phyloP scores from a whole-genome alignment of 1,139 yeast genomes.

The Suhomyces taliae region DNA sequence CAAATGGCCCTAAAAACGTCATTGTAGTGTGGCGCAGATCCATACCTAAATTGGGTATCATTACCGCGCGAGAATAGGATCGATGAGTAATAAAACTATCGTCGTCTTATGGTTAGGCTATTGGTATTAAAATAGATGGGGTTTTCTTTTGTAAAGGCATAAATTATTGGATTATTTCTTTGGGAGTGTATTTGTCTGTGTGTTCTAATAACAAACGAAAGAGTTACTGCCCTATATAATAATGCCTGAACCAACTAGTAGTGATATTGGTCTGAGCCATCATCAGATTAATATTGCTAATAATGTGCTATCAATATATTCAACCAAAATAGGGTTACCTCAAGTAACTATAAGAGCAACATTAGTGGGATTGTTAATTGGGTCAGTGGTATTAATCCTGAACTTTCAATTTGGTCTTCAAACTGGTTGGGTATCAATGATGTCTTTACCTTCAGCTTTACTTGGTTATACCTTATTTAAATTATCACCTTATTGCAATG shows the following conservation, averaged over 20 bases:
- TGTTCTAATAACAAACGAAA: too few relatives aligned
- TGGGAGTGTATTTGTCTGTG: too few relatives aligned
- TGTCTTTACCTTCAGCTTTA: constrained; percentile 95
- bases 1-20: background rate
- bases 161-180: too few relatives aligned
- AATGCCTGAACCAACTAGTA: too few relatives aligned
- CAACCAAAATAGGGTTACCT: constrained; percentile 41
- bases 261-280: background rate
- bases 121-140: too few relatives aligned
- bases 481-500: constrained; percentile 42
- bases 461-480: constrained; percentile 83
- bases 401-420: constrained; percentile 96
- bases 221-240: too few relatives aligned
- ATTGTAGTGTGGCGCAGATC: background rate
- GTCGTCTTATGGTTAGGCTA: too few relatives aligned
- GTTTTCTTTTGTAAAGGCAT: too few relatives aligned
- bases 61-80: background rate
- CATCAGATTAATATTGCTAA: background rate
- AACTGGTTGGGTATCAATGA: constrained; percentile 99
- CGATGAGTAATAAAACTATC: background rate
- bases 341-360: constrained; percentile 77
- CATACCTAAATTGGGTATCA: background rate
- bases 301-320: constrained; percentile 6
- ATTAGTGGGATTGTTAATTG: constrained; percentile 70
- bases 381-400: constrained; percentile 78